A percentile compares a stretch with the other conserved stretches of the same genome.
Evolutionary conservation across 768 basidiomycete genomes (phyloP).

Genomic region (Lentinus brumalis): DNA sequence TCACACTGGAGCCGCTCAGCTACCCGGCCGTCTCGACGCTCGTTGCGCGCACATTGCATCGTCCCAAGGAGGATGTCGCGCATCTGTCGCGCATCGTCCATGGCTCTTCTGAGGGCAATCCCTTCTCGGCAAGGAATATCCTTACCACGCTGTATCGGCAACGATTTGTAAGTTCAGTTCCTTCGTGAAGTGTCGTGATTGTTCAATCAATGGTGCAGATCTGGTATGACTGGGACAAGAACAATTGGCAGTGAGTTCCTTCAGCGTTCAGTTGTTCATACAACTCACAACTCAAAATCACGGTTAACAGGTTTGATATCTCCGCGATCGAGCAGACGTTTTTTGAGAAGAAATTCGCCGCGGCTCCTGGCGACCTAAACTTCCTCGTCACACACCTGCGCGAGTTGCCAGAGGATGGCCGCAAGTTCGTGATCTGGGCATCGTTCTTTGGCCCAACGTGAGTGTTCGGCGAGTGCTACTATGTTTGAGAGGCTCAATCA

Average conservation of each 20-base stretch:
- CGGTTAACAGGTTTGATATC: constrained; percentile 52
- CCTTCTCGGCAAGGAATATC: constrained; percentile 68
- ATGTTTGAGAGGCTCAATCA: background rate
- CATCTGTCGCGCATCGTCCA: constrained; percentile 58
- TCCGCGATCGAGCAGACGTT: constrained; percentile 55
- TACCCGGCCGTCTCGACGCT: constrained; percentile 58
- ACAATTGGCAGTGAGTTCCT: constrained; percentile 62
- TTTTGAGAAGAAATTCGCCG: constrained; percentile 47
- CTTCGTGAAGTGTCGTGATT: background rate
- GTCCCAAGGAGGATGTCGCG: constrained; percentile 54
- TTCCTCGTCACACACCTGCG: constrained; percentile 62
- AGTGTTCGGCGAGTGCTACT: constrained; percentile 24
- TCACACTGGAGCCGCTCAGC: constrained; percentile 60
- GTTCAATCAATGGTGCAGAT: constrained; percentile 44
- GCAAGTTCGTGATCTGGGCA: constrained; percentile 71
- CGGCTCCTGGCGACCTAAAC: constrained; percentile 63
- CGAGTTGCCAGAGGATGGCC: constrained; percentile 63
- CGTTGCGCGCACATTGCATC: constrained; percentile 65
- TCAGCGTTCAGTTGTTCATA: background rate
- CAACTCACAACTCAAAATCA: background rate
- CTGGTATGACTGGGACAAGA: constrained; percentile 62
- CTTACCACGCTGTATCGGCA: constrained; percentile 65
- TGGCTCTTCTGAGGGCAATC: constrained; percentile 64
- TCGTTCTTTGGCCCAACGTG: constrained; percentile 74
- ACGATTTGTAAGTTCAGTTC: constrained; percentile 48